These are phyloP conservation scores for Platanthera zijinensis DNA, from an alignment of 106 monocot species.

Conservation along the genomic window DNA sequence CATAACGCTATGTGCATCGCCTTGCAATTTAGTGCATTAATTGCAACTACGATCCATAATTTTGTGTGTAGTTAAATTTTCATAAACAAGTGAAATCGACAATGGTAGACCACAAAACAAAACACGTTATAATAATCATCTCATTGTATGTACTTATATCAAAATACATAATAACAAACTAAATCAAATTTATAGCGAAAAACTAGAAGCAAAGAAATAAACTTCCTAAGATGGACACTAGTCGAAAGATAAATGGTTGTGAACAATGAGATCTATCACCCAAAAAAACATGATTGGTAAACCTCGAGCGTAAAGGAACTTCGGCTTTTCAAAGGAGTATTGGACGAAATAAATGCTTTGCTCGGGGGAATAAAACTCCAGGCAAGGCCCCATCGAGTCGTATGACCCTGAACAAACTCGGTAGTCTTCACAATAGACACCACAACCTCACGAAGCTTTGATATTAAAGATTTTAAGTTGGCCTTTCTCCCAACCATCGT, in stretches of 20 bases:
- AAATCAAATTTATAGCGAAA: not conserved
- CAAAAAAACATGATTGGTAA: constrained; percentile 13
- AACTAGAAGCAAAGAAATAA: not conserved
- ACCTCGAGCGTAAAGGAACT: constrained; percentile 88
- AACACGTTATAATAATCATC: too few species aligned
- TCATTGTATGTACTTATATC: too few species aligned
- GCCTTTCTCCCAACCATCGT: constrained; percentile 92
- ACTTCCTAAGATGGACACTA: not conserved
- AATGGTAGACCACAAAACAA: too few species aligned
- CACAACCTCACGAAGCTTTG: constrained; percentile 68
- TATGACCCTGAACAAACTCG: constrained; percentile 93
- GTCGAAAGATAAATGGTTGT: not conserved
- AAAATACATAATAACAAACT: not conserved
- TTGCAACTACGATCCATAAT: too few species aligned
- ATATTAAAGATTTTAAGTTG: constrained; percentile 62
- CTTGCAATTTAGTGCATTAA: too few species aligned
- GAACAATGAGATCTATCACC: not conserved
- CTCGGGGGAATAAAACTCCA: constrained; percentile 83
- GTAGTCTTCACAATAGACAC: constrained; percentile 88
- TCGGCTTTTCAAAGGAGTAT: constrained; percentile 30
- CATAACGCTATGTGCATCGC: too few species aligned
- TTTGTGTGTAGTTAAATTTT: too few species aligned
- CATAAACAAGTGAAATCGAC: too few species aligned
- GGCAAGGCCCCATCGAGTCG: constrained; percentile 94
- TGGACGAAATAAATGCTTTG: constrained; percentile 36